phyloP scores from a whole-genome alignment of 2,329 filamentous ascomycete species.

The Nemania serpens region DNA sequence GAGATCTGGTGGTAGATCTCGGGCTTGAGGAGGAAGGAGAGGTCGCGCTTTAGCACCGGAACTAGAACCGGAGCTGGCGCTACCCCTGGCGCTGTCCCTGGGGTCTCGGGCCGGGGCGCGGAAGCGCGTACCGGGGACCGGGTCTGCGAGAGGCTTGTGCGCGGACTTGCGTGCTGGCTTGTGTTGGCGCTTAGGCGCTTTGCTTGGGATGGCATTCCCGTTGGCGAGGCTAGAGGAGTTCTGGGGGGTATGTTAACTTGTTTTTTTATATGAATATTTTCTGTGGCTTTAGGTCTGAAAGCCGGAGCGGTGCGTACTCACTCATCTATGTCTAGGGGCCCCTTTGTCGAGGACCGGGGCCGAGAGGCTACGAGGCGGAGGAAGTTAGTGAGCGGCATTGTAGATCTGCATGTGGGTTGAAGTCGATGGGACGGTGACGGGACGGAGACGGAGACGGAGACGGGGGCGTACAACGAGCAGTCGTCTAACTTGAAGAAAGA shows the following conservation, averaged over 20 bases:
- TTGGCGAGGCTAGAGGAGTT: slow-evolving; percentile 32
- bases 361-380: slow-evolving; percentile 54
- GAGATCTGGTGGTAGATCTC: slow-evolving; percentile 84
- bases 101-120: slow-evolving; percentile 22
- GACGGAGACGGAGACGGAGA: background rate
- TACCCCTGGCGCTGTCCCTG: slow-evolving; percentile 28
- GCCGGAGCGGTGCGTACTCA: slow-evolving; percentile 59
- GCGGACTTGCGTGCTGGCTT: slow-evolving; percentile 33
- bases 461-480: background rate
- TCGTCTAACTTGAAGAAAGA: background rate
- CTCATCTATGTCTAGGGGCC: slow-evolving; percentile 78
- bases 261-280: slow-evolving; percentile 12
- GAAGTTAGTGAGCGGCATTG: slow-evolving; percentile 37
- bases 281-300: too few relatives aligned
- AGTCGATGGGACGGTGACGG: background rate
- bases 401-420: background rate
- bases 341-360: slow-evolving; percentile 73
- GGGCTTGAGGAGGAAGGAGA: slow-evolving; percentile 78
- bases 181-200: slow-evolving; percentile 33
- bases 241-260: slow-evolving; percentile 24
- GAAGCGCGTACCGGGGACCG: slow-evolving; percentile 29
- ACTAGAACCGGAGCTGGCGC: too few relatives aligned
- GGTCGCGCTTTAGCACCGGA: slow-evolving; percentile 70
- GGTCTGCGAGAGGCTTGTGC: slow-evolving; percentile 30
- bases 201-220: slow-evolving; percentile 32